A percentile compares a stretch with the other conserved stretches of the same genome.
These are phyloP conservation scores for Fagus crenata DNA, from an alignment of 306 rosid species.

Conservation along the genomic window DNA sequence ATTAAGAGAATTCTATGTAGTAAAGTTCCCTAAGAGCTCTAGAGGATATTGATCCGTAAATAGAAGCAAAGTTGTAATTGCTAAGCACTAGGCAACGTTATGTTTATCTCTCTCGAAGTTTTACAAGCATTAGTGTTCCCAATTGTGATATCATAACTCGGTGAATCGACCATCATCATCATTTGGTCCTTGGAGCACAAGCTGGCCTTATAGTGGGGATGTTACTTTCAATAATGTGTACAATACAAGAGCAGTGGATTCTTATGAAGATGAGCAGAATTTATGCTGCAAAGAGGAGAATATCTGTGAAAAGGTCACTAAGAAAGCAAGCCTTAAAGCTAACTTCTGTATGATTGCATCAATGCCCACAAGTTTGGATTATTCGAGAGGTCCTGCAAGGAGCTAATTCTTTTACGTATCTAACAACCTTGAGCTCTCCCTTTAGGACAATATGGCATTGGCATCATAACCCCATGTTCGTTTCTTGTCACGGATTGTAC, in stretches of 20 bases:
- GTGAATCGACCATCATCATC: constrained; percentile 27
- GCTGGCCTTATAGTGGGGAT: constrained; percentile 32
- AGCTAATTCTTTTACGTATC: constrained; percentile 36
- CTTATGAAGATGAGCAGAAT: constrained; percentile 52
- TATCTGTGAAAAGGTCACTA: constrained; percentile 41
- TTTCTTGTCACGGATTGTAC: constrained; percentile 33
- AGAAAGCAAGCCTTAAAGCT: constrained; percentile 52
- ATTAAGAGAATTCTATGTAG: too few species aligned
- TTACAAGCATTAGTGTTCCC: too few species aligned
- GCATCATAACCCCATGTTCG: constrained; percentile 31
- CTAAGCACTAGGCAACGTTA: too few species aligned
- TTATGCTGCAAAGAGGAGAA: constrained; percentile 60
- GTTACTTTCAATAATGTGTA: constrained; percentile 42
- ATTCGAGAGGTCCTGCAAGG: constrained; percentile 38
- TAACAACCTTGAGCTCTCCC: constrained; percentile 1
- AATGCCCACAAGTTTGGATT: constrained; percentile 53
- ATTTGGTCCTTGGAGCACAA: constrained; percentile 30
- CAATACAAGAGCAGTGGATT: constrained; percentile 43
- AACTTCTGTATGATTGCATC: constrained; percentile 55
- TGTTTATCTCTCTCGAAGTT: too few species aligned
- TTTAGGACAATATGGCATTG: constrained; percentile 12
- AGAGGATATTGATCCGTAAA: too few species aligned
- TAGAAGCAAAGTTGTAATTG: too few species aligned
- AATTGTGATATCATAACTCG: constrained; percentile 6
- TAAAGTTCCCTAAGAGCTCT: too few species aligned